phyloP scores from a whole-genome alignment of 805 yeast species.

The Isabelozyma rhagii region DNA sequence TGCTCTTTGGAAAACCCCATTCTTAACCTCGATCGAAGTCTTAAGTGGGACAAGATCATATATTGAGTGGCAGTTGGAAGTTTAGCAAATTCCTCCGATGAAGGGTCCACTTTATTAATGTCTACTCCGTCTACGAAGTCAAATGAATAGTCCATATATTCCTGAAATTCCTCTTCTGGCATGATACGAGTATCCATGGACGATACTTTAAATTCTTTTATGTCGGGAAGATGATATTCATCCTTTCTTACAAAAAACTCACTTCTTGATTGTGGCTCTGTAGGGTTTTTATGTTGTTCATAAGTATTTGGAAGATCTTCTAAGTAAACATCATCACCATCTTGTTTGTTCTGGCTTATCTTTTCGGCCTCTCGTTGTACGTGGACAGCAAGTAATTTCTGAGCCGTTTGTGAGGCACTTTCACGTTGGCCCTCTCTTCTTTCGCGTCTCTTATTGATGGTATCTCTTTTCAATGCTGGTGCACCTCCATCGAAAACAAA shows the following conservation, averaged over 20 bases:
- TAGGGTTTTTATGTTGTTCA: slow-evolving; percentile 5
- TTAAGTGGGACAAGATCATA: slow-evolving; percentile 76
- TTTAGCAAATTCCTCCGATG: slow-evolving; percentile 68
- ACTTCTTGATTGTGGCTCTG: background rate
- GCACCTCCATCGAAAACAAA: slow-evolving; percentile 97
- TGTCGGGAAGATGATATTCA: slow-evolving; percentile 81
- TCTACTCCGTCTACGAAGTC: slow-evolving; percentile 66
- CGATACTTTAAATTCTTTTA: slow-evolving; percentile 52
- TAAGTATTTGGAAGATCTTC: slow-evolving; percentile 25
- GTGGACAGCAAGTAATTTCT: slow-evolving; percentile 73
- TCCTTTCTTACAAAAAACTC: slow-evolving; percentile 53
- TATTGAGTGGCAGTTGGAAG: slow-evolving; percentile 87
- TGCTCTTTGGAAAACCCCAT: slow-evolving; percentile 96
- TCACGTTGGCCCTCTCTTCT: slow-evolving; percentile 72
- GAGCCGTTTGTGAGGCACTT: slow-evolving; percentile 72
- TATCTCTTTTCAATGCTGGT: slow-evolving; percentile 74
- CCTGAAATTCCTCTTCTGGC: slow-evolving; percentile 68
- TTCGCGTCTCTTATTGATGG: slow-evolving; percentile 70
- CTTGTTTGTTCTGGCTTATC: background rate
- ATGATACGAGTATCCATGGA: slow-evolving; percentile 69
- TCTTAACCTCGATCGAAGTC: slow-evolving; percentile 83
- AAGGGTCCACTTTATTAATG: slow-evolving; percentile 75
- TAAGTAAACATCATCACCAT: slow-evolving; percentile 12
- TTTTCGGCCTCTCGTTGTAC: slow-evolving; percentile 45
- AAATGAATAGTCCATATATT: slow-evolving; percentile 48